These are phyloP conservation scores for Ceratorhiza oryzae-sativae DNA, from an alignment of 1,284 basidiomycete species.

Conservation along the genomic window DNA sequence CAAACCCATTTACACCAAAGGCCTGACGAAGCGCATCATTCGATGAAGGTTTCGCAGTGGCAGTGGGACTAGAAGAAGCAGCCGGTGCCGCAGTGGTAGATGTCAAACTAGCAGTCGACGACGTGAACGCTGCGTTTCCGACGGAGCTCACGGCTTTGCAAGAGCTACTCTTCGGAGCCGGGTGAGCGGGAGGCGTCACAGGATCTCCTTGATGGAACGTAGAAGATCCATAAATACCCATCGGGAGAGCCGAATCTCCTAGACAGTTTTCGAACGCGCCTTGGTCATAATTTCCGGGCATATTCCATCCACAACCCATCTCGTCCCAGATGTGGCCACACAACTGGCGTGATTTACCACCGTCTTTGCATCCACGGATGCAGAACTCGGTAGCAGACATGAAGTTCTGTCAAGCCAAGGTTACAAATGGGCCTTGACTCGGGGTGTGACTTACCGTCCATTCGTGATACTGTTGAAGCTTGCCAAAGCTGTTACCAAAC, in stretches of 20 bases:
- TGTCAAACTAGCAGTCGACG: not conserved
- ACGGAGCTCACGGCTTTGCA: conserved; percentile 24
- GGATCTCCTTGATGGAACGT: conserved; percentile 45
- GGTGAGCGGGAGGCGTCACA: conserved; percentile 41
- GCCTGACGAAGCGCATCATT: not conserved
- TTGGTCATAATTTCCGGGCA: conserved; percentile 36
- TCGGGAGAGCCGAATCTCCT: conserved; percentile 38
- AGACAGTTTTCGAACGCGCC: conserved; percentile 41
- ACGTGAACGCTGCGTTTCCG: conserved; percentile 2
- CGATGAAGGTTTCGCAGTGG: not conserved
- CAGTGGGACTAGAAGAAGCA: not conserved
- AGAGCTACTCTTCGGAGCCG: conserved; percentile 26
- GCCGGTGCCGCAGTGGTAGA: not conserved
- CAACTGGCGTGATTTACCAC: conserved; percentile 45
- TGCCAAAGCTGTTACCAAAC: conserved; percentile 44
- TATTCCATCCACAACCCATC: conserved; percentile 43
- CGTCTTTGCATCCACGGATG: conserved; percentile 51
- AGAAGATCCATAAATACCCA: conserved; percentile 43
- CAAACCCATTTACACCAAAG: not conserved
- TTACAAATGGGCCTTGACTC: not conserved
- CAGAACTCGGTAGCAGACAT: conserved; percentile 49
- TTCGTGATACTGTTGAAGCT: conserved; percentile 44
- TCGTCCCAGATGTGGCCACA: conserved; percentile 54
- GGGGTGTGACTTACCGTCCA: conserved; percentile 42
- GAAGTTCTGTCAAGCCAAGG: conserved; percentile 37